Evolutionary conservation across 139 green algal genomes (phyloP).

Genomic region (Chlamydomonas incerta): DNA sequence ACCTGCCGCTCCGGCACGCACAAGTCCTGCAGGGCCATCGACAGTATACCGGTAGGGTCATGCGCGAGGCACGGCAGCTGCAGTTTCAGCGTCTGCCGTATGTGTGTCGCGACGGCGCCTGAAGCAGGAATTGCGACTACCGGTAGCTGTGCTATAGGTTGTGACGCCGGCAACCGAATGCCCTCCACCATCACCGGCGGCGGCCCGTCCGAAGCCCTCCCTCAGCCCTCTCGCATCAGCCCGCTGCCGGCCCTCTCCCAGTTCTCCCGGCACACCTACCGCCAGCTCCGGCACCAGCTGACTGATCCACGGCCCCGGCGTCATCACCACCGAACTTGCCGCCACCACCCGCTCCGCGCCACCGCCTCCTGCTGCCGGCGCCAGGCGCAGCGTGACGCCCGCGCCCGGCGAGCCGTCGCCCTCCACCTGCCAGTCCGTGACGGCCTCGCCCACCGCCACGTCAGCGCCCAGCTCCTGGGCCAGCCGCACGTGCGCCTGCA

Average conservation of each 20-base stretch:
- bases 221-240: neutral
- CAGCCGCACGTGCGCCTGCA: neutral
- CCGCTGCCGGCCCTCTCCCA: no score
- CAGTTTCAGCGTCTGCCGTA: no score
- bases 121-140: no score
- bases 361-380: neutral
- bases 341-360: neutral
- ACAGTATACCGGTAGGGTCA: no score
- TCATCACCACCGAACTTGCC: constrained; percentile 63
- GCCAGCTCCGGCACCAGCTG: constrained; percentile 76
- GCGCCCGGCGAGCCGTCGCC: neutral
- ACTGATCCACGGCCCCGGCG: constrained; percentile 75
- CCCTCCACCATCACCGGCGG: no score
- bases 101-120: no score
- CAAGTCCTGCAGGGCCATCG: constrained; percentile 25
- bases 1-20: constrained; percentile 54
- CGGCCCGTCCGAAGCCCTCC: no score
- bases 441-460: neutral
- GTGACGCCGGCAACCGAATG: no score
- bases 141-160: no score
- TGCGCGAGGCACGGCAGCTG: no score
- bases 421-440: constrained; percentile 20
- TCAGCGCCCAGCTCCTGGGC: constrained; percentile 25
- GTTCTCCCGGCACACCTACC: no score
- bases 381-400: neutral